phyloP scores from a whole-genome alignment of 345 rosid genomes.

The Tarenaya hassleriana region DNA sequence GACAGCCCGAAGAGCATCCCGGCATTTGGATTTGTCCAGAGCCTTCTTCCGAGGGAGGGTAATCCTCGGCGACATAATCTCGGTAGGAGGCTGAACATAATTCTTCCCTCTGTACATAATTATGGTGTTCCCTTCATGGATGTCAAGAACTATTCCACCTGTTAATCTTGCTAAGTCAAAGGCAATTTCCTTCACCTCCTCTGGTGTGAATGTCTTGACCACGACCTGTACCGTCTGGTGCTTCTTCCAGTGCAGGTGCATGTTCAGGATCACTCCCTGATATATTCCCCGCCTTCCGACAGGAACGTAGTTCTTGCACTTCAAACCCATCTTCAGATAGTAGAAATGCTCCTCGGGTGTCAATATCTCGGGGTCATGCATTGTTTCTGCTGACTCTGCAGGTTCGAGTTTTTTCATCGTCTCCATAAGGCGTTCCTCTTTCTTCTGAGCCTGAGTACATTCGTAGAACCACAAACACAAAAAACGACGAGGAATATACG shows the following conservation, averaged over 20 bases:
- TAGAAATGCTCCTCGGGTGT: conserved; percentile 92
- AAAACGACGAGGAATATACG: not conserved
- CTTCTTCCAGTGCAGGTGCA: conserved; percentile 99
- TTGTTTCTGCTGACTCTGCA: conserved; percentile 50
- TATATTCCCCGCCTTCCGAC: conserved; percentile 86
- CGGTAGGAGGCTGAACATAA: conserved; percentile 88
- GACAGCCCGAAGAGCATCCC: conserved; percentile 80
- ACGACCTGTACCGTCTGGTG: conserved; percentile 83
- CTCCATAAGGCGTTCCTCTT: conserved; percentile 67
- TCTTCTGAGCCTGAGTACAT: conserved; percentile 57
- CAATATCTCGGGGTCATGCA: conserved; percentile 90
- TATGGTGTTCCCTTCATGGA: conserved; percentile 70
- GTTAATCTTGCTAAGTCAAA: conserved; percentile 72
- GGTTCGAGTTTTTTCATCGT: conserved; percentile 79
- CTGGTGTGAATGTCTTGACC: conserved; percentile 80
- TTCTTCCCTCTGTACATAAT: conserved; percentile 96
- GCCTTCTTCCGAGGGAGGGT: conserved; percentile 89
- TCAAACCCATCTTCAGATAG: conserved; percentile 83
- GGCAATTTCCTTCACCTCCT: conserved; percentile 88
- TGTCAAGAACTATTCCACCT: conserved; percentile 86
- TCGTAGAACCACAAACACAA: not conserved
- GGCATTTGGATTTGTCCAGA: conserved; percentile 77
- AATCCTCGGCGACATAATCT: conserved; percentile 87
- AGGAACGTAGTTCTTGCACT: conserved; percentile 91
- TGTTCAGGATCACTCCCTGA: conserved; percentile 92